These are phyloP conservation scores for Apiospora malaysiana DNA, from an alignment of 2,329 filamentous ascomycete genomes.

Conservation along the genomic window DNA sequence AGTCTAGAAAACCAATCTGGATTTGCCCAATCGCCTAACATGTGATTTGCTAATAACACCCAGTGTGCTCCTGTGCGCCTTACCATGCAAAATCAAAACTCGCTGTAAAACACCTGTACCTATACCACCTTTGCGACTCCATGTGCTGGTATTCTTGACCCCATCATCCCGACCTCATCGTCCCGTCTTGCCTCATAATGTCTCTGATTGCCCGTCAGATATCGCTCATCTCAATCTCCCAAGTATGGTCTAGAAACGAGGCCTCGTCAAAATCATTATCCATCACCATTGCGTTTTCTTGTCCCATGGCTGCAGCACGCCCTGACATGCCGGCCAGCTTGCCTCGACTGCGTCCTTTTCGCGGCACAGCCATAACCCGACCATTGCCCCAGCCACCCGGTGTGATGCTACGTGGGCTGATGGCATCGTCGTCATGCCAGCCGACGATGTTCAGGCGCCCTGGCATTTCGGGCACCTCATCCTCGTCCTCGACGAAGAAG, in stretches of 20 bases:
- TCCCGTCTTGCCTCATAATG: not conserved
- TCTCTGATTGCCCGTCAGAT: slow-evolving; percentile 26
- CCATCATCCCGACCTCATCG: not conserved
- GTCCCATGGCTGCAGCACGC: slow-evolving; percentile 36
- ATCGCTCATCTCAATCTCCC: slow-evolving; percentile 50
- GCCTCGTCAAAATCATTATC: slow-evolving; percentile 72
- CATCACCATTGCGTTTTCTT: slow-evolving; percentile 53
- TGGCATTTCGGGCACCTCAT: slow-evolving; percentile 36
- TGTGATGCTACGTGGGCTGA: slow-evolving; percentile 46
- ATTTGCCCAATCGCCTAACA: not conserved
- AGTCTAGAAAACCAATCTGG: not conserved
- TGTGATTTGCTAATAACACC: not conserved
- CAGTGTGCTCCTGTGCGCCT: slow-evolving; percentile 1
- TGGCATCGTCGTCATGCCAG: slow-evolving; percentile 45
- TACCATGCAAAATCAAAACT: slow-evolving; percentile 16
- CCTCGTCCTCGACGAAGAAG: slow-evolving; percentile 51
- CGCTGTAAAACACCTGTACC: not conserved
- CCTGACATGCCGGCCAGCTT: slow-evolving; percentile 31
- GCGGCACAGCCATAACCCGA: slow-evolving; percentile 57
- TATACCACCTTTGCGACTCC: not conserved
- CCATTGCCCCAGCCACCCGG: slow-evolving; percentile 46
- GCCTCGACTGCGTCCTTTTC: slow-evolving; percentile 31
- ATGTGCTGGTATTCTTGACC: too few relatives aligned
- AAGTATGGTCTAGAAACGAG: slow-evolving; percentile 61
- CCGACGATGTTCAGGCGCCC: slow-evolving; percentile 31